Base-by-base conservation (phyloP, 768 basidiomycete genomes). In the Inosperma sp. region DNA sequence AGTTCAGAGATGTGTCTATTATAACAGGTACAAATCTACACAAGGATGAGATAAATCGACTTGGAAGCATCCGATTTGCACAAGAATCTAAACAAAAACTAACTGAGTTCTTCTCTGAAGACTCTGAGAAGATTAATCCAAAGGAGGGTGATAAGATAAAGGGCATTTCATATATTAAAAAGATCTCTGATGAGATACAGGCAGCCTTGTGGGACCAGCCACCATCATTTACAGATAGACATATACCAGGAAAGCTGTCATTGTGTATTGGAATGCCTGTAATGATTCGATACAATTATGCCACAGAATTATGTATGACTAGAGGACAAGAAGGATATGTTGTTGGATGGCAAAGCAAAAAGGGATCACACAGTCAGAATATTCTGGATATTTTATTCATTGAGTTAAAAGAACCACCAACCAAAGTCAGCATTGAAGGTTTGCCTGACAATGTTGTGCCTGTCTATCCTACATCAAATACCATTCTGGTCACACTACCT, bases 251-350 rank as follows among this genome's bases (percentile, higher is more conserved):
- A 4, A 65, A 54, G 27, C 40, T 71, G 2, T 17, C 29, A 0
- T 29, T 71, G 3, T 71, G 69, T 48, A 22, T 56, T 26, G 68
- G 68, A 1, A 55, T 72, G 55, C 70, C 67, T 12, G 57, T 72
- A 1, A 64, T 72, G 56, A 59, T 72, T 3, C 46, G 62, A 13
- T 49, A 62, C 30, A 70, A 72, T 52, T 51, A 56, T 22, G 68
- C 68, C 0, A 71, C 67, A 9, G 63, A 53, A 22, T 21, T 53
- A 4, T 53, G 51, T 14, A 52, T 47, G 43, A 52, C 51, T 1
- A 19, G 23, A 1, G 47, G 47, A 22, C 65, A 67, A 47, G 55
- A 59, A 33, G 56, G 40, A 3, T 44, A 30, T 27, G 59, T 66
- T 1, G 23, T 51, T 40, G 53, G 51, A 2, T 62, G 59, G 61